phyloP scores from a whole-genome alignment of 108 stramenopile species.

The Seminavis robusta region DNA sequence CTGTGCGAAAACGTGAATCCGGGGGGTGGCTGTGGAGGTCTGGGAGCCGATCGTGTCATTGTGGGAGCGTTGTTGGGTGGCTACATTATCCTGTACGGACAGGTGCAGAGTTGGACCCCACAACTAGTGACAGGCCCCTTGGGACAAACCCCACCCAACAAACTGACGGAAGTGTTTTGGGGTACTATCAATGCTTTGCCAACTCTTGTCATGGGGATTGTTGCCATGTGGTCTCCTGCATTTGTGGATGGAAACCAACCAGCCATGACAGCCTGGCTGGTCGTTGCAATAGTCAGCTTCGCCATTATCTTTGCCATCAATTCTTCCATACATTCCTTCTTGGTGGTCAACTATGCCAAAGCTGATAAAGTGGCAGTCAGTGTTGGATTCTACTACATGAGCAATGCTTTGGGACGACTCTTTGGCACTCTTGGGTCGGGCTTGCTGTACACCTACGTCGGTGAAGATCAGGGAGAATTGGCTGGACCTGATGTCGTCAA shows the following conservation, averaged over 20 bases:
- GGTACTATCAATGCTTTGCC: conserved; percentile 78
- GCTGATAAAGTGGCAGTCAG: conserved; percentile 88
- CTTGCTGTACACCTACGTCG: conserved; percentile 84
- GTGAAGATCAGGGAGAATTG: conserved; percentile 54
- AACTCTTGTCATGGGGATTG: conserved; percentile 55
- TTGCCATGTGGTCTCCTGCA: conserved; percentile 39
- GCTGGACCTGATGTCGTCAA: conserved; percentile 67
- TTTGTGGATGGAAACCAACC: conserved; percentile 26
- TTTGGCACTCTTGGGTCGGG: conserved; percentile 90
- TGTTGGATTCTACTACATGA: conserved; percentile 96
- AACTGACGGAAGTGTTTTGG: conserved; percentile 85
- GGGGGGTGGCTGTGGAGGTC: conserved; percentile 85
- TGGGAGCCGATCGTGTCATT: conserved; percentile 59
- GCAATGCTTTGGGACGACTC: conserved; percentile 89
- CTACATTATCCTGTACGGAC: conserved; percentile 94
- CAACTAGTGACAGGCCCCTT: conserved; percentile 86
- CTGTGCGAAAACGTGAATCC: conserved; percentile 62
- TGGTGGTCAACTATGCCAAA: conserved; percentile 92
- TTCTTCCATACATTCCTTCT: conserved; percentile 88
- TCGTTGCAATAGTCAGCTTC: conserved; percentile 70
- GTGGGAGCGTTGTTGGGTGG: conserved; percentile 91
- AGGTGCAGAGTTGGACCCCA: conserved; percentile 92
- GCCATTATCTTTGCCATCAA: conserved; percentile 93
- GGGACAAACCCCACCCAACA: conserved; percentile 79
- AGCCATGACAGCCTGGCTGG: conserved; percentile 64